Evolutionary conservation across 208 protist species (phyloP).

Genomic region (Naegleria gruberi): DNA sequence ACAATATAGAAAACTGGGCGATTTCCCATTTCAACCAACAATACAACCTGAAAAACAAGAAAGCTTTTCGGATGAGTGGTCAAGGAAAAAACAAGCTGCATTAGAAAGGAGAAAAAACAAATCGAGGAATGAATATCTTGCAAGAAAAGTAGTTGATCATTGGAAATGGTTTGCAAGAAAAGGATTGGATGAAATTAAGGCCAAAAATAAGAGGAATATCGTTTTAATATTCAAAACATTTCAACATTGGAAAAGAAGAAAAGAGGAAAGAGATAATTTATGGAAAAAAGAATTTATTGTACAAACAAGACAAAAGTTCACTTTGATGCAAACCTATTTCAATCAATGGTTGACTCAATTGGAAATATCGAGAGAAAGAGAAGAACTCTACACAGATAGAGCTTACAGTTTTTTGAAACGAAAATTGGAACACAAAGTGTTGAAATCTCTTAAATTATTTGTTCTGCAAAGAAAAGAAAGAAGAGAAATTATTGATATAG

Average conservation of each 20-base stretch:
- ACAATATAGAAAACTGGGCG: background rate
- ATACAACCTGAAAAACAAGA: background rate
- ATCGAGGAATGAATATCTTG: background rate
- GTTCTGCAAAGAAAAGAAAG: too few relatives aligned
- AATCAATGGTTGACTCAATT: background rate
- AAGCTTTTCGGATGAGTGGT: background rate
- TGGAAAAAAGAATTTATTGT: background rate
- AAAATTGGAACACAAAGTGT: too few relatives aligned
- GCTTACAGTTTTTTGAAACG: background rate
- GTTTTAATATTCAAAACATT: background rate
- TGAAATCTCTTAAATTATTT: too few relatives aligned
- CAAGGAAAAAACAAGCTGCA: background rate
- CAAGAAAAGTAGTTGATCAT: background rate
- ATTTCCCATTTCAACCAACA: background rate
- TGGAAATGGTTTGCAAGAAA: background rate
- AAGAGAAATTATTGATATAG: too few relatives aligned
- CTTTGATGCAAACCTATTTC: background rate
- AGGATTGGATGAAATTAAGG: background rate
- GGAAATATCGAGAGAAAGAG: background rate
- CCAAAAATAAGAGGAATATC: background rate
- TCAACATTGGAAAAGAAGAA: background rate
- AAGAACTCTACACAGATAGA: too few relatives aligned
- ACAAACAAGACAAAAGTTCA: background rate
- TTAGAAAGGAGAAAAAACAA: background rate
- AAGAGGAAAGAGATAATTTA: background rate